Conservation (phyloP, 1,284 basidiomycete species). For the Papiliotrema terrestris region DNA sequence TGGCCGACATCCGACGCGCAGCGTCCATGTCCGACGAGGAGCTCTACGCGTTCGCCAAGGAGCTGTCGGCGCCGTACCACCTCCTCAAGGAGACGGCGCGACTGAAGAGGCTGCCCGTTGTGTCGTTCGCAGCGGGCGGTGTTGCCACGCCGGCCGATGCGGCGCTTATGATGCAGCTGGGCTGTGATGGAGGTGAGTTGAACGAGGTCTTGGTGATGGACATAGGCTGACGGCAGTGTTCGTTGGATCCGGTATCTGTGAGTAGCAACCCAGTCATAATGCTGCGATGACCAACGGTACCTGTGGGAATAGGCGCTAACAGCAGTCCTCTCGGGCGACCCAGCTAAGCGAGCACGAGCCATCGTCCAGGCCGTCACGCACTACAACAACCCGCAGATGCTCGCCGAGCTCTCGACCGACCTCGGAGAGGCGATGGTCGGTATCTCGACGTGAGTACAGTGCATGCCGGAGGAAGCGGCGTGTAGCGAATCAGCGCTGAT, state of each 20-base stretch:
- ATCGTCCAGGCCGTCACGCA: slow-evolving; percentile 98
- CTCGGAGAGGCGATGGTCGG: slow-evolving; percentile 91
- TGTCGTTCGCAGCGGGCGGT: slow-evolving; percentile 86
- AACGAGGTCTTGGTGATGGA: background rate
- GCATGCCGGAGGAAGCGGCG: background rate
- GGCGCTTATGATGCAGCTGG: slow-evolving; percentile 99
- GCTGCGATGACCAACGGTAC: background rate
- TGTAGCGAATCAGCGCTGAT: background rate
- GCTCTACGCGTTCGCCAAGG: slow-evolving; percentile 87
- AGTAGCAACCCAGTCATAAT: slow-evolving; percentile 34
- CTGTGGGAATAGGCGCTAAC: background rate
- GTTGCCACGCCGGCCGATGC: slow-evolving; percentile 95
- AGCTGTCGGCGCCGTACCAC: slow-evolving; percentile 94
- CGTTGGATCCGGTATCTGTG: slow-evolving; percentile 92
- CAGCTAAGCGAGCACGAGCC: slow-evolving; percentile 89
- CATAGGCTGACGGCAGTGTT: slow-evolving; percentile 58
- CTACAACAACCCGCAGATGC: slow-evolving; percentile 79
- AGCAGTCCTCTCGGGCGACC: slow-evolving; percentile 67
- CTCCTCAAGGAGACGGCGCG: slow-evolving; percentile 94
- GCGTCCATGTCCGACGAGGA: slow-evolving; percentile 91
- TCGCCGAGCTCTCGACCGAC: slow-evolving; percentile 73
- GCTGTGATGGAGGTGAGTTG: slow-evolving; percentile 85
- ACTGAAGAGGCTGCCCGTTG: slow-evolving; percentile 89
- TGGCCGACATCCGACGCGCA: slow-evolving; percentile 78
- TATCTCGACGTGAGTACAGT: slow-evolving; percentile 49